These are phyloP conservation scores for Podospora bellae-mahoneyi DNA, from an alignment of 495 filamentous ascomycete genomes.

Conservation along the genomic window DNA sequence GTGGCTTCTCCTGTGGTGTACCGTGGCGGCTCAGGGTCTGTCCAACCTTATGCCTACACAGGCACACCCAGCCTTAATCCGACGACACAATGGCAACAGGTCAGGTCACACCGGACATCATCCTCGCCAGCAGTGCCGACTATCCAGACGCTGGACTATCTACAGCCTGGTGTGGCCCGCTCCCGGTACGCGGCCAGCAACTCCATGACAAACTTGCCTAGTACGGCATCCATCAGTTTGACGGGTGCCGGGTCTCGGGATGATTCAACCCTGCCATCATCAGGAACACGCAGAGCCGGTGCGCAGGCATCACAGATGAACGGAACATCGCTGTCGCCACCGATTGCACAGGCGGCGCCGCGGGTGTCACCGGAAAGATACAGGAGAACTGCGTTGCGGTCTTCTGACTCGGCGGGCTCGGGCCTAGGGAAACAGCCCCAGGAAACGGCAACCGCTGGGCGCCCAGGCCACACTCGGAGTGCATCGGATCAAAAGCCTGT, in stretches of 20 bases:
- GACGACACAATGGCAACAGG: constrained; percentile 59
- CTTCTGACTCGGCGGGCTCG: constrained; percentile 38
- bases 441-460: constrained; percentile 35
- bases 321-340: constrained; percentile 33
- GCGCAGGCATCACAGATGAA: constrained; percentile 32
- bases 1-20: constrained; percentile 57
- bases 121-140: constrained; percentile 60
- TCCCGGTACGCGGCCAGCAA: constrained; percentile 58
- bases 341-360: constrained; percentile 36
- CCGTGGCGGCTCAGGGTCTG: constrained; percentile 65
- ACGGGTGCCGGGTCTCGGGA: constrained; percentile 27
- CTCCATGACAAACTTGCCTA: constrained; percentile 48
- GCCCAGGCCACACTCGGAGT: constrained; percentile 40
- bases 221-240: constrained; percentile 24
- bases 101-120: constrained; percentile 64
- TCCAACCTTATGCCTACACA: constrained; percentile 84
- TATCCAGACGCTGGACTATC: constrained; percentile 47
- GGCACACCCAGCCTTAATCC: constrained; percentile 65
- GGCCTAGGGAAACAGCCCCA: constrained; percentile 23
- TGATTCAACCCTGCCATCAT: constrained; percentile 32
- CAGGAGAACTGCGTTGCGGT: constrained; percentile 45
- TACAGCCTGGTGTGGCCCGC: constrained; percentile 43
- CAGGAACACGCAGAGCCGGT: constrained; percentile 26
- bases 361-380: constrained; percentile 55
- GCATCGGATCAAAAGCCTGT: constrained; percentile 29